A percentile compares a stretch with the other conserved stretches of the same genome.
phyloP scores from a whole-genome alignment of 2,329 filamentous ascomycete species.

The Hymenoscyphus albidus region DNA sequence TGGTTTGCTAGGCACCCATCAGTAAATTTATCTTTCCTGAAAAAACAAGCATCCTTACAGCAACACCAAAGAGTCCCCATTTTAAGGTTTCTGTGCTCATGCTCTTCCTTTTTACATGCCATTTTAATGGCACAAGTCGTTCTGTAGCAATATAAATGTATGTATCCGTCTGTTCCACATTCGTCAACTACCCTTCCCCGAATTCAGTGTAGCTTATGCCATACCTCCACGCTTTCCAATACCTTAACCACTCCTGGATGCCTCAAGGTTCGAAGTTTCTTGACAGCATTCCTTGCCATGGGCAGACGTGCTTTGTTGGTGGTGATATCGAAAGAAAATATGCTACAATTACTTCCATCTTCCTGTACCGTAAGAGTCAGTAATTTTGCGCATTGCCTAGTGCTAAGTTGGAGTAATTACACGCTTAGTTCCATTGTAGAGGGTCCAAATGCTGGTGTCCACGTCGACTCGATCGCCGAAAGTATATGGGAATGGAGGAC shows the following conservation, averaged over 20 bases:
- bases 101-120: constrained; percentile 86
- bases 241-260: constrained; percentile 95
- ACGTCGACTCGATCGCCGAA: constrained; percentile 92
- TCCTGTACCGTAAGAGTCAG: constrained; percentile 54
- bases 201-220: constrained; percentile 13
- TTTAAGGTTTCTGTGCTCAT: constrained; percentile 89
- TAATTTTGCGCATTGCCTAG: neutral
- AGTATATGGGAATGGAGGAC: constrained; percentile 85
- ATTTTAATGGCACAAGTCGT: constrained; percentile 77
- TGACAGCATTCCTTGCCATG: constrained; percentile 87
- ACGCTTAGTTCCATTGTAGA: constrained; percentile 89
- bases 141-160: constrained; percentile 97
- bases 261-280: constrained; percentile 86
- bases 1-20: constrained; percentile 59
- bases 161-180: constrained; percentile 67
- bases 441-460: constrained; percentile 91
- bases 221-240: constrained; percentile 87
- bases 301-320: constrained; percentile 77
- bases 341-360: constrained; percentile 89
- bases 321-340: constrained; percentile 90
- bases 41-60: constrained; percentile 49
- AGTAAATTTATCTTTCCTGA: neutral
- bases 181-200: constrained; percentile 23
- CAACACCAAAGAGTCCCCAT: constrained; percentile 88
- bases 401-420: constrained; percentile 42